Evolutionary conservation across 495 filamentous ascomycete genomes (phyloP), one percentile per base, ranked within the genome.

Genomic region (Thermothielavioides terrestris): DNA sequence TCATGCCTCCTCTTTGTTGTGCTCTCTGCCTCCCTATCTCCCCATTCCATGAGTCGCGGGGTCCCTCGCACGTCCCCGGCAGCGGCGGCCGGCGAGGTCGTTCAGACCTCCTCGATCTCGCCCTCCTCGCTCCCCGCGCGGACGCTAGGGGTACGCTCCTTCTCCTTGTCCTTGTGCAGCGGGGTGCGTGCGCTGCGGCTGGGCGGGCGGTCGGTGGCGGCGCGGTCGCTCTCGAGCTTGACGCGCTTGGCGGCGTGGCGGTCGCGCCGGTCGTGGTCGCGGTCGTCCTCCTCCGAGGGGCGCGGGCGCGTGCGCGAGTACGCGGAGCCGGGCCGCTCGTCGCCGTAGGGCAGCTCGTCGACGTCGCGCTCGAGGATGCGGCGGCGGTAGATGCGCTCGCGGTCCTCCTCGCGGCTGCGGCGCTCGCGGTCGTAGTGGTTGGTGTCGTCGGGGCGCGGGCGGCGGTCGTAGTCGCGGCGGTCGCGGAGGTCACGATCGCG

Each of bases 61-160:
- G 11, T 6, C 27, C 27, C 27, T 6, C 6, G 6, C 27, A 30
- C 27, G 27, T 6, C 6, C 27, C 27, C 11, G 27, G 27, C 11
- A 23, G 22, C 22, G 10, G 17, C 25, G n/a, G 18, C 10, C 38
- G 38, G 21, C 14, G 27, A 22, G 12, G 27, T 0, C 14, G 30
- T 21, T 62, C 75, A 88, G 54, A 94, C 89, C 70, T 96, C 92
- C 62, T 95, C 92, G 56, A 98, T 95, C 72, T 98, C 92, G 22
- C 92, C 92, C 68, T 98, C 92, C 68, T 98, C 92, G 58, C 92
- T 97, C 28, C 94, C 92, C 32, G 83, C 86, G 59, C 85, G 81
- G 18, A 87, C 77, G 38, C 63, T 67, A 2, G 77, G 77, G 51
- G 78, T 73, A 39, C 46, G 39, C 52, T 88, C 79, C 49, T 90